phyloP scores from a whole-genome alignment of 164 flowering plant genomes.

The Chloranthus sessilifolius region DNA sequence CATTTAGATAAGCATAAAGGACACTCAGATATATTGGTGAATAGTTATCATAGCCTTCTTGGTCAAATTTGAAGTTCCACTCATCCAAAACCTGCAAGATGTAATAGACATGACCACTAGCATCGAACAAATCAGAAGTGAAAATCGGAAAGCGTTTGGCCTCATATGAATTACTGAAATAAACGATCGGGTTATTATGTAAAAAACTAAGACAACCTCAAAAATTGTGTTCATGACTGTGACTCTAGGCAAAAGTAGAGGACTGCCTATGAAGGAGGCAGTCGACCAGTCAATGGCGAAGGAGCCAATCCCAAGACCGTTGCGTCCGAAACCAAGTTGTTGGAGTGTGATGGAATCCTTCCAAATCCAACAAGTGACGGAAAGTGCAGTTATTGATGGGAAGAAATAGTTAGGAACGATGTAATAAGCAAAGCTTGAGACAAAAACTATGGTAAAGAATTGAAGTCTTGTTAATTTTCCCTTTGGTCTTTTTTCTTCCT shows the following conservation, averaged over 20 bases:
- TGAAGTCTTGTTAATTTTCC: constrained; percentile 1
- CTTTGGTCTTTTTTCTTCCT: background rate
- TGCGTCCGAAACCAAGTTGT: background rate
- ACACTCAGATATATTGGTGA: background rate
- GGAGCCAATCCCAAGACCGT: constrained; percentile 2
- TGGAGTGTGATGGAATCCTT: background rate
- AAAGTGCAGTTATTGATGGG: background rate
- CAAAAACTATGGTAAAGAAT: background rate
- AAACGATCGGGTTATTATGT: background rate
- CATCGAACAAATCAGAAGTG: background rate
- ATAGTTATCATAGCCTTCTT: background rate
- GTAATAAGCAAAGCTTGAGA: constrained; percentile 1
- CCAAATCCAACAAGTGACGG: constrained; percentile 5
- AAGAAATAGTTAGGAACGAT: constrained; percentile 5
- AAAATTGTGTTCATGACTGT: background rate
- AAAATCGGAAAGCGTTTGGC: constrained; percentile 1
- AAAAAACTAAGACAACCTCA: background rate
- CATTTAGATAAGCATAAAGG: background rate
- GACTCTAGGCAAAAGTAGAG: background rate
- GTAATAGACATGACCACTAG: background rate
- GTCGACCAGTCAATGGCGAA: constrained; percentile 5
- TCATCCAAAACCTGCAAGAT: background rate
- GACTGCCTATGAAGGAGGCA: background rate
- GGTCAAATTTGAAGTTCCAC: background rate
- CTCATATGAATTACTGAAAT: background rate